Conservation (phyloP, 2,329 filamentous ascomycete species). For the Ceratocystis eucalypticola region DNA sequence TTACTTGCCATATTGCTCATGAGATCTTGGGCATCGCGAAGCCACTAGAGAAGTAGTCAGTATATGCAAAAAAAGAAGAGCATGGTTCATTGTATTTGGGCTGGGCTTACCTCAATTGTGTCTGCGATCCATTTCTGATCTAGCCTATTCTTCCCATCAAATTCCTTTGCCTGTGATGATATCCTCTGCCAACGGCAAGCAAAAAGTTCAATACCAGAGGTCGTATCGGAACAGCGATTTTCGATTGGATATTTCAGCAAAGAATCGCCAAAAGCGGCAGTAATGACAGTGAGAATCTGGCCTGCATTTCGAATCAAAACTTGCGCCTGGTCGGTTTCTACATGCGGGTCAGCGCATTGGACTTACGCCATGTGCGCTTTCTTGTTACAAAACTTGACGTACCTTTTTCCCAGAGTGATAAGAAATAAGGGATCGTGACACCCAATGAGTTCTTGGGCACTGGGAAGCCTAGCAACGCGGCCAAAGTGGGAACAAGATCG, state of each 20-base stretch:
- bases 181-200: conserved; percentile 53
- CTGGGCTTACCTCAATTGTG: conserved; percentile 8
- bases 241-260: conserved; percentile 22
- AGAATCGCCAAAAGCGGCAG: conserved; percentile 50
- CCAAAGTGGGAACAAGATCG: conserved; percentile 81
- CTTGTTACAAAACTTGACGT: conserved; percentile 22
- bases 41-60: conserved; percentile 35
- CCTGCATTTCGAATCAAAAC: conserved; percentile 64
- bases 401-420: conserved; percentile 62
- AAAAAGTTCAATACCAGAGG: conserved; percentile 39
- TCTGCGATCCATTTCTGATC: conserved; percentile 8
- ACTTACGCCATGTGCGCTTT: neutral
- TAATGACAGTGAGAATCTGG: conserved; percentile 67
- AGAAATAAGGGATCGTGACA: conserved; percentile 65
- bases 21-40: conserved; percentile 56
- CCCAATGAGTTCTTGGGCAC: conserved; percentile 83
- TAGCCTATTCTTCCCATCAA: neutral
- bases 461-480: conserved; percentile 74
- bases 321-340: conserved; percentile 43
- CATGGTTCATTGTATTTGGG: neutral
- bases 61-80: neutral
- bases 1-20: conserved; percentile 89
- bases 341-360: conserved; percentile 12
- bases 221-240: neutral
- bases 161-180: neutral